Evolutionary conservation across 108 stramenopile species (phyloP).

Genomic region (Mediolabrus comicus): DNA sequence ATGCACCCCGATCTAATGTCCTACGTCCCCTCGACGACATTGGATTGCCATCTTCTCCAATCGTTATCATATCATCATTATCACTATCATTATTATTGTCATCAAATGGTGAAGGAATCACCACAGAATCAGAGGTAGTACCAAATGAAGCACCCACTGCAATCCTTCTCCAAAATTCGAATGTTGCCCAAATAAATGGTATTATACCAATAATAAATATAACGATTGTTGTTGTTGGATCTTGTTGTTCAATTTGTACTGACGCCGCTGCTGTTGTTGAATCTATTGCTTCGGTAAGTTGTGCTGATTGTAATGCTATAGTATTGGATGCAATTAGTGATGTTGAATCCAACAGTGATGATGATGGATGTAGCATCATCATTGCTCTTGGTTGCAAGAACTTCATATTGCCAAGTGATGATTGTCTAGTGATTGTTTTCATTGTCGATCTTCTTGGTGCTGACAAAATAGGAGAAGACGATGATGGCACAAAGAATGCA

Average conservation of each 20-base stretch:
- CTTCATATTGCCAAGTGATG: too few species aligned
- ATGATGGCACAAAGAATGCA: too few species aligned
- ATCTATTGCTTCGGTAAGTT: not conserved
- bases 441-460: too few species aligned
- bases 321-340: not conserved
- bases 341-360: not conserved
- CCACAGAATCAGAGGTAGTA: constrained; percentile 72
- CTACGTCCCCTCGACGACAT: constrained; percentile 58
- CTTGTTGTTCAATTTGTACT: constrained; percentile 25
- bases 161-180: constrained; percentile 88
- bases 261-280: not conserved
- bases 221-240: constrained; percentile 24
- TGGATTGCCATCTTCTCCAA: constrained; percentile 68
- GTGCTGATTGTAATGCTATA: not conserved
- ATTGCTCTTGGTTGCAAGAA: too few species aligned
- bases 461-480: too few species aligned
- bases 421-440: not conserved
- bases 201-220: constrained; percentile 50
- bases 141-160: constrained; percentile 83
- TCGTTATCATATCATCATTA: constrained; percentile 32
- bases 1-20: constrained; percentile 65
- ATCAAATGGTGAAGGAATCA: constrained; percentile 43
- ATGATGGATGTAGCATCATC: too few species aligned
- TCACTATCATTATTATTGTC: constrained; percentile 18
- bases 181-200: constrained; percentile 70